phyloP scores from a whole-genome alignment of 1,139 yeast genomes.

The Arxiozyma bovina region DNA sequence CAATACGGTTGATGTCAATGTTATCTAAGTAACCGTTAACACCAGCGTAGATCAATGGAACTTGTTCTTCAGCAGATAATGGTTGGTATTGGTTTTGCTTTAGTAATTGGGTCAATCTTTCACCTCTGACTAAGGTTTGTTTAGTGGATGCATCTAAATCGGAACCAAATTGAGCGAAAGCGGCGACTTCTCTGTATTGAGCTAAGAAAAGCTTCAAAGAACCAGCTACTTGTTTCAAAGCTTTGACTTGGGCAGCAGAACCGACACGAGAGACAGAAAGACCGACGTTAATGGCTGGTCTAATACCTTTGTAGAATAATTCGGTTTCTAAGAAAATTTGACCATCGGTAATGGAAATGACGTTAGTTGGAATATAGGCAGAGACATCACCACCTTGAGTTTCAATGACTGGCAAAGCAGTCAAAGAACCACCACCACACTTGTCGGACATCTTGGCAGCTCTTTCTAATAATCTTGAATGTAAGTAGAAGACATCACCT shows the following conservation, averaged over 20 bases:
- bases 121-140: slow-evolving; percentile 99
- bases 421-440: slow-evolving; percentile 88
- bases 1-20: slow-evolving; percentile 77
- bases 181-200: slow-evolving; percentile 99
- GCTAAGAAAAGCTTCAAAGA: slow-evolving; percentile 99
- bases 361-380: slow-evolving; percentile 95
- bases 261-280: slow-evolving; percentile 99
- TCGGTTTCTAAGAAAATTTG: slow-evolving; percentile 99
- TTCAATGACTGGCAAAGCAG: slow-evolving; percentile 94
- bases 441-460: slow-evolving; percentile 93
- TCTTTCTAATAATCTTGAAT: slow-evolving; percentile 92
- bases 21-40: slow-evolving; percentile 97
- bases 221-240: slow-evolving; percentile 99
- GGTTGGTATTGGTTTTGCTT: slow-evolving; percentile 98
- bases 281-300: slow-evolving; percentile 99
- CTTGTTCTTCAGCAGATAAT: slow-evolving; percentile 97
- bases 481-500: slow-evolving; percentile 94
- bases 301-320: slow-evolving; percentile 99
- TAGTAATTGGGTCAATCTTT: slow-evolving; percentile 97
- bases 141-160: slow-evolving; percentile 99
- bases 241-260: slow-evolving; percentile 99
- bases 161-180: slow-evolving; percentile 99
- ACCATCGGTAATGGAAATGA: slow-evolving; percentile 95
- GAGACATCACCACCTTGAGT: slow-evolving; percentile 99
- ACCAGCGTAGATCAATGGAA: slow-evolving; percentile 98